Evolutionary conservation across 176 grass and related monocot species (phyloP), one percentile per base, ranked within the genome.

Genomic region (Oryza glumipatula): DNA sequence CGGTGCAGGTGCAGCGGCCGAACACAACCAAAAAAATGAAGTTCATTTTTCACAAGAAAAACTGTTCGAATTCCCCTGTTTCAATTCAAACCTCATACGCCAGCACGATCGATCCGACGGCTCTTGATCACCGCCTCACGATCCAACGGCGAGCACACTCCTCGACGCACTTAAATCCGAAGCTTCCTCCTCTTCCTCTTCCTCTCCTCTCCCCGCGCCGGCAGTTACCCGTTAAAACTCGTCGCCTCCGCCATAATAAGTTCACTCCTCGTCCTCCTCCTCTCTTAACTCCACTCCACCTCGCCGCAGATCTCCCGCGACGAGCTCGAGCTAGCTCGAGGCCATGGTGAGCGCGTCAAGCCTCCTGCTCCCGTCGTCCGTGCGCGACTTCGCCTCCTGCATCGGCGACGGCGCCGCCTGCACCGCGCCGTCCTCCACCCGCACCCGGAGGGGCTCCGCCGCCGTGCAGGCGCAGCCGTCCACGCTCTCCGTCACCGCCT

Each of bases 331-430:
- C 30, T 32, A 32, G 30, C 30, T 32, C 30, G 30, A 32, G 30
- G 30, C 21, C 24, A 94, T 94, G 89, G 92, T 91, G 83, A 87
- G 86, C 81, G 85, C 78, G 56, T 86, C 84, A 16, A 89, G 89
- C 80, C 92, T 94, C 36, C 89, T 94, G 9, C 89, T 94, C 1
- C 89, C 92, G 0, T 47, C 92, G 23, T 76, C 89, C 35, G 76
- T 94, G 76, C 90, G 90, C 30, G 90, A 84, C 72, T 89, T 98
- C 76, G 95, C 88, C 4, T 94, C 95, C 44, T 98, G 95, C 90
- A 87, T 94, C 92, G 84, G 87, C 45, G 88, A 93, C 78, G 86
- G 94, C 88, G 92, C 95, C 30, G 88, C 91, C 56, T 86, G 83
- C 83, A 36, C 83, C 88, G 78, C 79, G 0, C 88, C 83, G 0